Conservation (phyloP, 305 asterid genomes). For the Solanum hybrid region DNA sequence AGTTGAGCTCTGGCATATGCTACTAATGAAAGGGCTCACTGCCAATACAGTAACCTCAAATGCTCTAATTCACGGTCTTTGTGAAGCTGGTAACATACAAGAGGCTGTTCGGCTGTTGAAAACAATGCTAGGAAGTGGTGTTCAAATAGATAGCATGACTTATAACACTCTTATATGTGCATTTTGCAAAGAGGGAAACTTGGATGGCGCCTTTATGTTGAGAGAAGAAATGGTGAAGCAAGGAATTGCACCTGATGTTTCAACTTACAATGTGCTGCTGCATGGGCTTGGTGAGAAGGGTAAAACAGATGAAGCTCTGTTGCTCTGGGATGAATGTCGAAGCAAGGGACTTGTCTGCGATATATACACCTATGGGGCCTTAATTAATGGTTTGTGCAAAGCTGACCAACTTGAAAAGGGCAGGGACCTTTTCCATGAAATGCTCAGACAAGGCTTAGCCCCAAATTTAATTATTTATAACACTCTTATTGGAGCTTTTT, state of each 20-base stretch:
- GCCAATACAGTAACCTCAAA: conserved; percentile 62
- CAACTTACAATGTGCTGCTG: conserved; percentile 53
- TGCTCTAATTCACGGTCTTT: conserved; percentile 70
- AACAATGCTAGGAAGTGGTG: conserved; percentile 36
- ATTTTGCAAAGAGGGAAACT: conserved; percentile 44
- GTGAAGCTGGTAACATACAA: conserved; percentile 44
- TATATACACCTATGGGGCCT: conserved; percentile 47
- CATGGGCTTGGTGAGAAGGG: conserved; percentile 42
- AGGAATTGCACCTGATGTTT: conserved; percentile 46
- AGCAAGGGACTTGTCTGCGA: conserved; percentile 41
- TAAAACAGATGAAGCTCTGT: conserved; percentile 59
- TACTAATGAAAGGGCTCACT: conserved; percentile 42
- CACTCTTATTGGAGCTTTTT: conserved; percentile 52
- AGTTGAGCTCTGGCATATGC: conserved; percentile 43
- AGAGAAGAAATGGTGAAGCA: conserved; percentile 61
- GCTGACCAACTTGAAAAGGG: conserved; percentile 55
- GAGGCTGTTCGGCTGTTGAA: conserved; percentile 46
- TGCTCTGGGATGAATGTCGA: conserved; percentile 66
- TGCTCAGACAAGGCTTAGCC: conserved; percentile 31
- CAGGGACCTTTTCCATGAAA: conserved; percentile 34
- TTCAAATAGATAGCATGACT: conserved; percentile 44
- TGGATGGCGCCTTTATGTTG: conserved; percentile 54
- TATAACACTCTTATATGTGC: conserved; percentile 69
- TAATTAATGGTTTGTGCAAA: conserved; percentile 65
- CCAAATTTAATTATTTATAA: conserved; percentile 59